Percentiles rank a stretch among this genome's conserved stretches.
Conservation (phyloP, 371 early-diverging fungal genomes). For the Rhizopus stolonifer region DNA sequence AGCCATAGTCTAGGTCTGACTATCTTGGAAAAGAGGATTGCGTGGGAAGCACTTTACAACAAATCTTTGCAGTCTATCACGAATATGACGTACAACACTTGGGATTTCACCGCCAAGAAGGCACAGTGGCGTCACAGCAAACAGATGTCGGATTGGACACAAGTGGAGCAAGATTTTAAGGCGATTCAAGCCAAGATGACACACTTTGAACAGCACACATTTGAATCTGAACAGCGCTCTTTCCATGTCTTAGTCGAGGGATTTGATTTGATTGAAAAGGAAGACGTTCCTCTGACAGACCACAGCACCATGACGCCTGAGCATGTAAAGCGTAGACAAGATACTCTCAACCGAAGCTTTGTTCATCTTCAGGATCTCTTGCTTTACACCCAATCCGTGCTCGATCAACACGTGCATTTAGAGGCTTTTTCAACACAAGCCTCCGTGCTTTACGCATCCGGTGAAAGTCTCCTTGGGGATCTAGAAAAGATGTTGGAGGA, state of each 20-base stretch:
- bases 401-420: constrained; percentile 26
- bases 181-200: constrained; percentile 8
- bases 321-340: constrained; percentile 35
- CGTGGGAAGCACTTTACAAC: constrained; percentile 32
- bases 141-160: neutral
- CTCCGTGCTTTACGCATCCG: neutral
- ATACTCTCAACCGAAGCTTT: constrained; percentile 23
- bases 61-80: constrained; percentile 25
- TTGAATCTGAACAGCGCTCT: constrained; percentile 4
- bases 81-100: constrained; percentile 22
- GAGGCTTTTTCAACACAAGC: constrained; percentile 15
- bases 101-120: constrained; percentile 32
- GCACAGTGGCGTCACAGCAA: constrained; percentile 33
- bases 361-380: constrained; percentile 19
- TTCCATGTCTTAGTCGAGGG: constrained; percentile 12
- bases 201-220: constrained; percentile 5
- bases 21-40: constrained; percentile 25
- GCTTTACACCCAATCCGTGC: constrained; percentile 21
- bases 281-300: constrained; percentile 2
- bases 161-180: constrained; percentile 10
- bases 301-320: constrained; percentile 14
- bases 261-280: constrained; percentile 7
- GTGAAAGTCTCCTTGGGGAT: constrained; percentile 1
- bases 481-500: constrained; percentile 18
- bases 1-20: constrained; percentile 23